Evolutionary conservation across 768 basidiomycete genomes (phyloP).

Genomic region (Daedalea quercina): DNA sequence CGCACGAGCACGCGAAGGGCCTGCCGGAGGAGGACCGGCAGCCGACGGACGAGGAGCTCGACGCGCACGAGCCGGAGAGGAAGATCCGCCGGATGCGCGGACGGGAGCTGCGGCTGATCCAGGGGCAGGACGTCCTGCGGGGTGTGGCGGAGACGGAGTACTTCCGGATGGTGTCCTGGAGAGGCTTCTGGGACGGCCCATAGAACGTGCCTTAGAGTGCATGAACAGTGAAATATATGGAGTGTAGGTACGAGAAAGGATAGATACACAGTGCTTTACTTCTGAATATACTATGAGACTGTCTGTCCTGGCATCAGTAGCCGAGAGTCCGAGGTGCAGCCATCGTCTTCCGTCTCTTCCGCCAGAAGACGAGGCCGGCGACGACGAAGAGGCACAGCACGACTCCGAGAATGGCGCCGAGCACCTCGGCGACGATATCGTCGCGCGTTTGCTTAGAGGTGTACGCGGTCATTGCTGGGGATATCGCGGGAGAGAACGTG

Average conservation of each 20-base stretch:
- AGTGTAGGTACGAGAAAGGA: not conserved
- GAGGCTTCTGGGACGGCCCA: constrained; percentile 25
- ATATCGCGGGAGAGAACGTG: constrained; percentile 3
- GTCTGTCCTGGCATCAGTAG: not conserved
- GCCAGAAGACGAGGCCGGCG: not conserved
- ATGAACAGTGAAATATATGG: no score
- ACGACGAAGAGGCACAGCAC: not conserved
- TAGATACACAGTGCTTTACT: not conserved
- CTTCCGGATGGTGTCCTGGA: constrained; percentile 26
- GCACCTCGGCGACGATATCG: constrained; percentile 14
- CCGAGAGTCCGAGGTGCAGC: no score
- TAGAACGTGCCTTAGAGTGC: not conserved
- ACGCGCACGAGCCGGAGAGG: constrained; percentile 56
- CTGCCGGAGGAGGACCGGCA: constrained; percentile 55
- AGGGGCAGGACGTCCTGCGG: constrained; percentile 65
- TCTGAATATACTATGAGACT: no score
- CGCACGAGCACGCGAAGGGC: constrained; percentile 46
- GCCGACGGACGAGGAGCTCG: constrained; percentile 74
- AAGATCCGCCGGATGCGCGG: constrained; percentile 71
- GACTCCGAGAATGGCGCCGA: constrained; percentile 12
- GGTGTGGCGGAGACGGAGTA: constrained; percentile 29
- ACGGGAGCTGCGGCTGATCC: constrained; percentile 79
- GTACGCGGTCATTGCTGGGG: not conserved
- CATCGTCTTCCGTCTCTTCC: not conserved
- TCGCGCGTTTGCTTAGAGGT: constrained; percentile 8